Percentiles rank a stretch among this genome's conserved stretches.
These are phyloP conservation scores for Xylariaceae sp. DNA, from an alignment of 2,329 filamentous ascomycete species.

Conservation along the genomic window DNA sequence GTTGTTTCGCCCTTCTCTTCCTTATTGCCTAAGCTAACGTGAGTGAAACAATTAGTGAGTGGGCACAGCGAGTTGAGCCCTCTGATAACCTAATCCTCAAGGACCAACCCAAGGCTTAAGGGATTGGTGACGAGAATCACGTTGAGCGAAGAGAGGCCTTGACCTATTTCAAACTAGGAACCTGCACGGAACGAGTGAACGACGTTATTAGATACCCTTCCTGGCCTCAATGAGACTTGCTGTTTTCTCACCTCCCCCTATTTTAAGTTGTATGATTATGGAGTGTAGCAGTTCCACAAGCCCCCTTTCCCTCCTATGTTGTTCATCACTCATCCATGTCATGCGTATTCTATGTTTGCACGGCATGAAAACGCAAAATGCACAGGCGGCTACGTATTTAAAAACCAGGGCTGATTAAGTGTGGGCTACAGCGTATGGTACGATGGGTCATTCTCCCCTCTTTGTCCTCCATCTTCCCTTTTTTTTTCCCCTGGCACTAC, in stretches of 20 bases:
- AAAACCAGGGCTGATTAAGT: too few species aligned
- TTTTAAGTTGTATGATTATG: constrained; percentile 16
- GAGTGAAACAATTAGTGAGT: constrained; percentile 55
- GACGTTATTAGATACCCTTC: constrained; percentile 26
- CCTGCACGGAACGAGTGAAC: constrained; percentile 19
- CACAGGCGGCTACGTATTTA: too few species aligned
- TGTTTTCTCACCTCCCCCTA: too few species aligned
- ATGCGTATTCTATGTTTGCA: too few species aligned
- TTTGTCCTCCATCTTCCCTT: too few species aligned
- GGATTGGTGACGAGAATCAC: background rate
- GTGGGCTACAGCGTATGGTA: too few species aligned
- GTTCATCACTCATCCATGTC: constrained; percentile 2
- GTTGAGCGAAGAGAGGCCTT: constrained; percentile 16
- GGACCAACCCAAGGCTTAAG: constrained; percentile 32
- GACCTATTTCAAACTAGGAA: background rate
- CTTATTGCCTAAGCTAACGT: constrained; percentile 36
- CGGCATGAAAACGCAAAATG: too few species aligned
- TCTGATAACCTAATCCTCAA: constrained; percentile 68
- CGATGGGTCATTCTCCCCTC: too few species aligned
- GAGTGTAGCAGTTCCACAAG: constrained; percentile 3
- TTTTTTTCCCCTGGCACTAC: too few species aligned
- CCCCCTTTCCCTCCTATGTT: background rate
- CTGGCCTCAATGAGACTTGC: constrained; percentile 13
- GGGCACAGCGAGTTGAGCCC: constrained; percentile 68
- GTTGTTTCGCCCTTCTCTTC: constrained; percentile 46